Evolutionary conservation across 768 basidiomycete genomes (phyloP), one percentile per base, ranked within the genome.

Genomic region (Trametes meyenii): DNA sequence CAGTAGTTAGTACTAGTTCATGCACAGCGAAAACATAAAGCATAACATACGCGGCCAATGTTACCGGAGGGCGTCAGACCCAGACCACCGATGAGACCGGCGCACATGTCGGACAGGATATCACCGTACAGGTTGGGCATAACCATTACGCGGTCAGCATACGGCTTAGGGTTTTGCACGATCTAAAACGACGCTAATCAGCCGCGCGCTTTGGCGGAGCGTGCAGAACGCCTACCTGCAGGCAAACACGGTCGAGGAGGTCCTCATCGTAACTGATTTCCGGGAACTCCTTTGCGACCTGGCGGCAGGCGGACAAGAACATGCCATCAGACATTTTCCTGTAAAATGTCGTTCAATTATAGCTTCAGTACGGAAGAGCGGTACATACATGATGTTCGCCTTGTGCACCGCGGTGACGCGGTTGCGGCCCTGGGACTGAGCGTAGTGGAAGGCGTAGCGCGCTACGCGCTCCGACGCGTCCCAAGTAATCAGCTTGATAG

Each of bases 241-340:
- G 82, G 78, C 97, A 99, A 66, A 90, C 96, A 66, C 96, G 89
- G 76, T 99, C 97, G 62, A 99, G 82, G 50, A 99, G 83, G 74
- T 99, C 97, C 75, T 99, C 97, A 72, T 98, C 95, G 74, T 98
- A 99, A 43, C 84, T 80, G 70, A 99, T 85, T 62, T 89, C 86
- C 19, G 97, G 97, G 83, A 89, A 99, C 58, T 94, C 95, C 73
- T 96, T 95, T 5, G 96, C 89, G 42, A 99, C 93, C 67, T 94
- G 89, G 57, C 97, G 89, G 77, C 97, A 98, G 23, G 97, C 97
- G 42, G 93, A 90, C 76, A 99, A 80, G 84, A 99, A 99, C 95
- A 98, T 97, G 63, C 97, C 97, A 74, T 99, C 97, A 19, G 96
- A 98, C 91, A 98, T 94, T 88, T 98, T 98, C 95, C 95, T 97